phyloP scores from a whole-genome alignment of 768 basidiomycete genomes.

The Russula brevipes region DNA sequence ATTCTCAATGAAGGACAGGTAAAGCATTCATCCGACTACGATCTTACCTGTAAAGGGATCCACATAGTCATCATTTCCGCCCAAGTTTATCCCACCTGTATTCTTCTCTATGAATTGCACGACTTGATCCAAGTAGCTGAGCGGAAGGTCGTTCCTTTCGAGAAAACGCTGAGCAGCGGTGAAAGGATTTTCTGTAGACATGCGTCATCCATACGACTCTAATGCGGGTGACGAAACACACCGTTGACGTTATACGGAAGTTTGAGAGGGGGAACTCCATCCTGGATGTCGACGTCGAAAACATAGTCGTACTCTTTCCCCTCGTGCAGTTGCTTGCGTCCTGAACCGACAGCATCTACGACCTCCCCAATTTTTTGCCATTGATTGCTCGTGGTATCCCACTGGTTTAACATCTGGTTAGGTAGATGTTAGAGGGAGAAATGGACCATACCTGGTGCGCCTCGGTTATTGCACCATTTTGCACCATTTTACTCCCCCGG shows the following conservation, averaged over 20 bases:
- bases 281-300: constrained; percentile 96
- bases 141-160: constrained; percentile 73
- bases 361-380: constrained; percentile 98
- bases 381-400: constrained; percentile 59
- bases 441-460: constrained; percentile 71
- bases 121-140: constrained; percentile 82
- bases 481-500: constrained; percentile 89
- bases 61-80: constrained; percentile 54
- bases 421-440: background rate
- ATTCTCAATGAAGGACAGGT: background rate
- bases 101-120: constrained; percentile 93
- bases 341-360: constrained; percentile 87
- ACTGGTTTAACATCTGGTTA: constrained; percentile 42
- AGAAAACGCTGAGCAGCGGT: constrained; percentile 86
- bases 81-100: constrained; percentile 70
- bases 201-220: background rate
- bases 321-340: constrained; percentile 85
- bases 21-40: background rate
- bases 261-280: constrained; percentile 88
- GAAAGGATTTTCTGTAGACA: constrained; percentile 77
- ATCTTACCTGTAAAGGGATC: constrained; percentile 85
- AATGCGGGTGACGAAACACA: constrained; percentile 32
- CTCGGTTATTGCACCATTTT: constrained; percentile 73
- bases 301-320: constrained; percentile 98
- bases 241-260: constrained; percentile 89